Percentiles rank a stretch among this genome's conserved stretches.
Conservation (phyloP, 768 basidiomycete genomes). For the Calvatia gigantea region DNA sequence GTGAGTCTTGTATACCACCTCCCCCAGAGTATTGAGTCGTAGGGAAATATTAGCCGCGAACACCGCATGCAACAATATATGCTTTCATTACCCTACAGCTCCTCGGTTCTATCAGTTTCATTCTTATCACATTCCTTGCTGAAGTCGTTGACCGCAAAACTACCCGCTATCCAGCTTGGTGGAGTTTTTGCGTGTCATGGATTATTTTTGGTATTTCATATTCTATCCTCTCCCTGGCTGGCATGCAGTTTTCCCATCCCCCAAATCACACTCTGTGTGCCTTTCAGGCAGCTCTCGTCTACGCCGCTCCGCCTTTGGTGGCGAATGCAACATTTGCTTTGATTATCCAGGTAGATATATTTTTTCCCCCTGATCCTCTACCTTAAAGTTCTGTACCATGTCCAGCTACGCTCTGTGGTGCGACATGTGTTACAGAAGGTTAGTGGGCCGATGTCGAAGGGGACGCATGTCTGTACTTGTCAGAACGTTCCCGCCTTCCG, state of each 20-base stretch:
- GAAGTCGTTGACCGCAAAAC: neutral
- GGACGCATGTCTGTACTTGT: no score
- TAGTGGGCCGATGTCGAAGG: no score
- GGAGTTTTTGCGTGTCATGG: neutral
- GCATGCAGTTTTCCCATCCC: neutral
- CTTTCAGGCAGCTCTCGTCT: neutral
- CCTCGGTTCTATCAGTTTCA: neutral
- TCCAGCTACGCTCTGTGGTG: no score
- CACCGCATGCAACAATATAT: neutral
- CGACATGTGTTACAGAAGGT: no score
- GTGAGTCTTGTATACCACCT: no score
- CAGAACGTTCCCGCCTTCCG: no score
- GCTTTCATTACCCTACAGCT: neutral
- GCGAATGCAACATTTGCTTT: no score
- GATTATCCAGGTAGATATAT: no score
- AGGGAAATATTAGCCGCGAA: no score
- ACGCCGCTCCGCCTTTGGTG: neutral
- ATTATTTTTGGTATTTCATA: neutral
- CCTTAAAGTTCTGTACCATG: no score
- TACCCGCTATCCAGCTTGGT: neutral
- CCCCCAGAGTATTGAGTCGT: no score
- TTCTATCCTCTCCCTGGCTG: neutral
- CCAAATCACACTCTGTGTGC: neutral
- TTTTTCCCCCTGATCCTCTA: no score
- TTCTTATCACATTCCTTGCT: neutral